phyloP scores from a whole-genome alignment of 495 filamentous ascomycete genomes.

The Paragyromitra xinjiangensis region DNA sequence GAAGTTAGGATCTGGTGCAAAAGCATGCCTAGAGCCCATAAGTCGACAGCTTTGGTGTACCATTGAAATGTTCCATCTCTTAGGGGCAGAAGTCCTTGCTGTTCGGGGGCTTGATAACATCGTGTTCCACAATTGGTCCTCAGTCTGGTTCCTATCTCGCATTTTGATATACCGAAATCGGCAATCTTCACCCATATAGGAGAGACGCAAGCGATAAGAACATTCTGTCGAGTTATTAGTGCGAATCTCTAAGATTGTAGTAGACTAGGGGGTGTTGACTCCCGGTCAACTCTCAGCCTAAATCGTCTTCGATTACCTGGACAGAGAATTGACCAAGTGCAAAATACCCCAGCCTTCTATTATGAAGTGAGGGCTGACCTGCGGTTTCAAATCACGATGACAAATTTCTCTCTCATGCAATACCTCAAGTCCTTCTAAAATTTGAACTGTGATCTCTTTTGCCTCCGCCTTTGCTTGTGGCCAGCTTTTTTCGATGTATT shows the following conservation, averaged over 20 bases:
- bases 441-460: slow-evolving; percentile 11
- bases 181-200: slow-evolving; percentile 29
- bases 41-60: slow-evolving; percentile 10
- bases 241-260: not conserved
- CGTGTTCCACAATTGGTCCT: slow-evolving; percentile 2
- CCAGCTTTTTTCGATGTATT: not conserved
- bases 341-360: not conserved
- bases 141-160: not conserved
- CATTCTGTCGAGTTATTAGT: slow-evolving; percentile 4
- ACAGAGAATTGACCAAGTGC: not conserved
- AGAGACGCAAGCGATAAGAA: slow-evolving; percentile 12
- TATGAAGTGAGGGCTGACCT: slow-evolving; percentile 1
- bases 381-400: slow-evolving; percentile 39
- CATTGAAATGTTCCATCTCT: not conserved
- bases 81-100: not conserved
- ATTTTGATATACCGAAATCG: slow-evolving; percentile 34
- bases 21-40: not conserved
- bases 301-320: not conserved
- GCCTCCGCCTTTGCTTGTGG: not conserved
- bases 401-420: slow-evolving; percentile 21
- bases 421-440: slow-evolving; percentile 20
- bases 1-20: slow-evolving; percentile 11
- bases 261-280: not conserved
- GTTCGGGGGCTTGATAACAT: slow-evolving; percentile 18
- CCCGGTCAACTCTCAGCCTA: not conserved